Evolutionary conservation across 23 red algal genomes (phyloP).

Genomic region (Gracilaria vermiculophylla): DNA sequence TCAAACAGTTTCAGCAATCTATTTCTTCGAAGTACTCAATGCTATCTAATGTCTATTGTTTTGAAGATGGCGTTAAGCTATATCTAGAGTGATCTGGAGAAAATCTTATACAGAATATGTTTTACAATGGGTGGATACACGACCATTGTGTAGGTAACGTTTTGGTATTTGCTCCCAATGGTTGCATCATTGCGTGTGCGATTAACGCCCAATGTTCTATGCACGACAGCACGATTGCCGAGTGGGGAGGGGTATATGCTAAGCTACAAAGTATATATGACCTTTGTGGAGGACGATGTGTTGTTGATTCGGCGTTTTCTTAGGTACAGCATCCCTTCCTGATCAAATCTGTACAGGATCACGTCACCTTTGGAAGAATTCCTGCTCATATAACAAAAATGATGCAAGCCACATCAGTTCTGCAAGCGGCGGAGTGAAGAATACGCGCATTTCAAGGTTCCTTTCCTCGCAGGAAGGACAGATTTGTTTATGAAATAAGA

Average conservation of each 20-base stretch:
- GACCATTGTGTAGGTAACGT: slow-evolving; percentile 18
- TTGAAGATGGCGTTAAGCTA: slow-evolving; percentile 9
- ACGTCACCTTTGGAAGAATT: neutral
- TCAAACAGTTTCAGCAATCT: too few species aligned
- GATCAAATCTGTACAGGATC: neutral
- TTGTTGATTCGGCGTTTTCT: neutral
- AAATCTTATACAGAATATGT: slow-evolving; percentile 2
- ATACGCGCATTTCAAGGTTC: neutral
- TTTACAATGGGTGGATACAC: slow-evolving; percentile 25
- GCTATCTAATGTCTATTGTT: neutral
- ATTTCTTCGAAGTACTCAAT: too few species aligned
- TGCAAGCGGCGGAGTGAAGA: neutral
- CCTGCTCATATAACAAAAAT: neutral
- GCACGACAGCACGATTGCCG: neutral
- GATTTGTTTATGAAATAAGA: slow-evolving; percentile 1
- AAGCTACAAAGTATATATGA: neutral
- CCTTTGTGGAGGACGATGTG: neutral
- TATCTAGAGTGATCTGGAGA: neutral
- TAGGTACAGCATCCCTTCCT: neutral
- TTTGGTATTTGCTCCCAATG: slow-evolving; percentile 3
- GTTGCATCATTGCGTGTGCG: neutral
- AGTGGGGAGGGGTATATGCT: neutral
- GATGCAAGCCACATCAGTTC: neutral
- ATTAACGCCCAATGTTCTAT: slow-evolving; percentile 19
- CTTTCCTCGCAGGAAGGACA: neutral